Evolutionary conservation across 1,139 yeast species (phyloP), one percentile per base, ranked within the genome.

Genomic region (Debaryomyces sp.): DNA sequence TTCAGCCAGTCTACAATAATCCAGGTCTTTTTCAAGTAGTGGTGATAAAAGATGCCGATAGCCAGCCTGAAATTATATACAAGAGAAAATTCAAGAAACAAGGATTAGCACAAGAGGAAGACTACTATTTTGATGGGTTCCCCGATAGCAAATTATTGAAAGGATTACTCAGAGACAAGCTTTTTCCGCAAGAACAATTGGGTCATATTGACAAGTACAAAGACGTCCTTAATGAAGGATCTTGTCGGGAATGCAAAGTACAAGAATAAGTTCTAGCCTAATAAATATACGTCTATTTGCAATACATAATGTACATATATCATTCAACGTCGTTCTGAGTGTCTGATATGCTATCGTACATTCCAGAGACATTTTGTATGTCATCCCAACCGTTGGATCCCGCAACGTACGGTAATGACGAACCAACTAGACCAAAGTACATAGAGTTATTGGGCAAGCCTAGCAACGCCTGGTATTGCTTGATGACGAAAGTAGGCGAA

Each of bases 131-230:
- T 54, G 80, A 74, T 44, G 81, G 81, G 41, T 76, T 76, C 46
- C 80, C 80, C 2, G 81, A 76, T 52, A 67, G 77, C 12, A 76
- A 75, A 55, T 65, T 75, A 42, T 54, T 76, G 45, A 76, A 76
- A 52, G 54, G 62, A 24, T 62, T 76, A 48, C 59, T 76, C 18
- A 61, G 75, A 24, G 64, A 70, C 44, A 57, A 63, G 42, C 58
- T 75, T 21, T 56, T 53, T 34, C 71, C 70, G 1, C 64, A 59
- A 6, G 62, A 59, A n/a, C 54, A 58, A 5, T 58, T 72, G 54
- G 76, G 77, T 3, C 80, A 75, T 56, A 60, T 73, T 18, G 75
- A 70, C 46, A 54, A 52, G 32, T 54, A 58, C 45, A 47, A 50
- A 9, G 49, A 50, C 9, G 46, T 39, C 26, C 46, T 51, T 33